Evolutionary conservation across 2,329 filamentous ascomycete species (phyloP).

Genomic region (Pleomassaria siparia): DNA sequence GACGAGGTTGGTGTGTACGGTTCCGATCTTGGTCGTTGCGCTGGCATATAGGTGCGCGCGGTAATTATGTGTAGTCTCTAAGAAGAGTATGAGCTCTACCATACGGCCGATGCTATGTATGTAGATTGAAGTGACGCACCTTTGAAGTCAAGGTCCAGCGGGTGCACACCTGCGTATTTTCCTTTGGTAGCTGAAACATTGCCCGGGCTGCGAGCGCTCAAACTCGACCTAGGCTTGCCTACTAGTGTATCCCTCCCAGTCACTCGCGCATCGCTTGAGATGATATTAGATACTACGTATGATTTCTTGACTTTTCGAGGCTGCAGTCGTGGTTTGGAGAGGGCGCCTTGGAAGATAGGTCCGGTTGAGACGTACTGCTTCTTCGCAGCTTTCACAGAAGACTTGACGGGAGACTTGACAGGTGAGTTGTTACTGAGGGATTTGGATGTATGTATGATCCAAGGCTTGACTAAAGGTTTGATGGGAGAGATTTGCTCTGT

Average conservation of each 20-base stretch:
- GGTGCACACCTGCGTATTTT: constrained; percentile 18
- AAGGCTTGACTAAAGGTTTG: too few species aligned
- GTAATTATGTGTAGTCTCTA: constrained; percentile 31
- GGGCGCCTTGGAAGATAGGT: too few species aligned
- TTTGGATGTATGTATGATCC: too few species aligned
- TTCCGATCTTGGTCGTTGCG: constrained; percentile 20
- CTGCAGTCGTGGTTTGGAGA: constrained; percentile 23
- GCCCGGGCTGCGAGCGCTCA: constrained; percentile 11
- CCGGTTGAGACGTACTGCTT: constrained; percentile 24
- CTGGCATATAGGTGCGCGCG: constrained; percentile 25
- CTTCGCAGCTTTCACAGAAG: too few species aligned
- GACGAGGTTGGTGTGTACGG: constrained; percentile 12
- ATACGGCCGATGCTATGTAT: background rate
- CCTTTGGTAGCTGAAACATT: constrained; percentile 7
- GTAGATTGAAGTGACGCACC: constrained; percentile 13
- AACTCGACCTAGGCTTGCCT: background rate
- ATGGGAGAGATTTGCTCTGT: background rate
- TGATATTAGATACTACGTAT: background rate
- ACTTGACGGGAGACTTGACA: too few species aligned
- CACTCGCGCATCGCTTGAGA: background rate
- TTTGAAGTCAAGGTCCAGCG: constrained; percentile 30
- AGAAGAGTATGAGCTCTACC: background rate
- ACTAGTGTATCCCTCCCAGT: background rate
- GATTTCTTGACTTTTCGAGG: background rate
- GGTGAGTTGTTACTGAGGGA: too few species aligned